A percentile compares a stretch with the other conserved stretches of the same genome.
These are phyloP conservation scores for Saraca asoca DNA, from an alignment of 331 rosid species.

Conservation along the genomic window DNA sequence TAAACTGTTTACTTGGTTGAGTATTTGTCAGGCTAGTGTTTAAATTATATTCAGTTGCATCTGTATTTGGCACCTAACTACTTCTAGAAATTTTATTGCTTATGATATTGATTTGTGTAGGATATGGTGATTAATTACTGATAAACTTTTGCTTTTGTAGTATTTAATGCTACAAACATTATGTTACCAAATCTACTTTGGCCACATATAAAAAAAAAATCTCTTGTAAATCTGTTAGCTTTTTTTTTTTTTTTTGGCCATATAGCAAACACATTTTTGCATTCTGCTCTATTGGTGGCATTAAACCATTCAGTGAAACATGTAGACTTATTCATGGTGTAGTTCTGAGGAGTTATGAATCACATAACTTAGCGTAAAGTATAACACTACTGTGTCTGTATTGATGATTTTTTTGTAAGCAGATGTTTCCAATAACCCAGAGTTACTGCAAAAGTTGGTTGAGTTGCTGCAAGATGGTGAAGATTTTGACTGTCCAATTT, in stretches of 20 bases:
- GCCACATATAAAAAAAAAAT: not conserved
- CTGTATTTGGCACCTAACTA: no score
- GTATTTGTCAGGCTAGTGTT: no score
- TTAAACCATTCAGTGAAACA: no score
- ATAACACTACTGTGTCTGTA: slow-evolving; percentile 4
- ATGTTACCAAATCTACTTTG: slow-evolving; percentile 13
- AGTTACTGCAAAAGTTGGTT: slow-evolving; percentile 64
- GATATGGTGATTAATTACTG: not conserved
- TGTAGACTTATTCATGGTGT: no score
- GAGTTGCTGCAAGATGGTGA: slow-evolving; percentile 77
- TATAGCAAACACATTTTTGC: not conserved
- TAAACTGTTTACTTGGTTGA: no score
- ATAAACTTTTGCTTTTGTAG: not conserved
- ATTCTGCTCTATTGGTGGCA: not conserved
- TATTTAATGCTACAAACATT: not conserved
- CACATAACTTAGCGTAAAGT: not conserved
- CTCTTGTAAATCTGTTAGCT: no score
- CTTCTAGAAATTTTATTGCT: not conserved
- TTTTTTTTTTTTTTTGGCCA: no score
- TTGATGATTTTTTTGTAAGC: slow-evolving; percentile 31
- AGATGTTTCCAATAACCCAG: slow-evolving; percentile 80
- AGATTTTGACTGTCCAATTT: slow-evolving; percentile 91
- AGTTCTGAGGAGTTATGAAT: not conserved
- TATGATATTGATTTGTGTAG: slow-evolving; percentile 5
- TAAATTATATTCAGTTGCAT: no score